These are phyloP conservation scores for Jasminum sambac DNA, from an alignment of 257 asterid species.

Conservation along the genomic window DNA sequence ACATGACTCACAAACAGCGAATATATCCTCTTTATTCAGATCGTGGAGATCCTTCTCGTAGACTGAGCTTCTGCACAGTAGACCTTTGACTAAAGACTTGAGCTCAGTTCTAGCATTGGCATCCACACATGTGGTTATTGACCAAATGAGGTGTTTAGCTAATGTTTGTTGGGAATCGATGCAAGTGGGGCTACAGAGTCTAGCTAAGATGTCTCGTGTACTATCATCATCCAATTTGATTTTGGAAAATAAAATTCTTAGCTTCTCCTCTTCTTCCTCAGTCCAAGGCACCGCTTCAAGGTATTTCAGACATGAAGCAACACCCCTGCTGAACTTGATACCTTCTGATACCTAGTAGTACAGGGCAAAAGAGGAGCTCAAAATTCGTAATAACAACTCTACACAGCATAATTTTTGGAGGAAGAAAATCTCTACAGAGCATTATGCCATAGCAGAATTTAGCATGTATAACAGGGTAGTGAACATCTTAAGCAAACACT, in stretches of 20 bases:
- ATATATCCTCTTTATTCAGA: slow-evolving; percentile 60
- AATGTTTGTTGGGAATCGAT: slow-evolving; percentile 49
- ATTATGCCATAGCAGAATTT: background rate
- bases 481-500: background rate
- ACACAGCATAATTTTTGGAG: background rate
- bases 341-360: slow-evolving; percentile 64
- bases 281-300: slow-evolving; percentile 96
- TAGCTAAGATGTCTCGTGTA: slow-evolving; percentile 56
- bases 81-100: slow-evolving; percentile 76
- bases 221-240: slow-evolving; percentile 45
- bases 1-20: slow-evolving; percentile 55
- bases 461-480: background rate
- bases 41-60: slow-evolving; percentile 56
- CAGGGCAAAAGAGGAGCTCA: slow-evolving; percentile 17
- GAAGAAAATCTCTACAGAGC: no score
- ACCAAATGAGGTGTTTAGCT: slow-evolving; percentile 69
- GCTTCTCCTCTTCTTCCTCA: slow-evolving; percentile 93
- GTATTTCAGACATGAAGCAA: slow-evolving; percentile 68
- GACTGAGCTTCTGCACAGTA: slow-evolving; percentile 64
- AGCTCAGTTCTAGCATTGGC: slow-evolving; percentile 73
- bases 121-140: slow-evolving; percentile 57
- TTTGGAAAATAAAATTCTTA: slow-evolving; percentile 55
- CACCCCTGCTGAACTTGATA: slow-evolving; percentile 66
- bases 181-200: slow-evolving; percentile 48
- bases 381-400: slow-evolving; percentile 13